Evolutionary conservation across 352 stramenopile species (phyloP).

Genomic region (Pythium plurisporium): DNA sequence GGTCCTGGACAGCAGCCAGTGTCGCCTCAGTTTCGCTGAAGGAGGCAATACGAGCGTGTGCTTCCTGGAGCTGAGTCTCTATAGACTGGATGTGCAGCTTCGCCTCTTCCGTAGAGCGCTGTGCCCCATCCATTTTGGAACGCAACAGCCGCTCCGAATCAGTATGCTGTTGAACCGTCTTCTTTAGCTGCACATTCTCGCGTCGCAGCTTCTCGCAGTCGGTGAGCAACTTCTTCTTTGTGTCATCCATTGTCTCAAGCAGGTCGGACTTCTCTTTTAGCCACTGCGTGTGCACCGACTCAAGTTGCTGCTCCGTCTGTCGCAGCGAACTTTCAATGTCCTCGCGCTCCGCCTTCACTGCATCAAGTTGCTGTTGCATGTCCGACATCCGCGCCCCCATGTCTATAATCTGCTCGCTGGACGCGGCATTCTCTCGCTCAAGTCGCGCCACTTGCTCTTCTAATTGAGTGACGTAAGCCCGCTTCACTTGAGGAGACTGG

Average conservation of each 20-base stretch:
- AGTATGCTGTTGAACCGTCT: slow-evolving; percentile 13
- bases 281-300: slow-evolving; percentile 51
- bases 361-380: slow-evolving; percentile 38
- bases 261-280: slow-evolving; percentile 55
- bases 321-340: slow-evolving; percentile 42
- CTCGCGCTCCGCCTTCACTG: slow-evolving; percentile 34
- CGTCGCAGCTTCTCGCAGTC: slow-evolving; percentile 41
- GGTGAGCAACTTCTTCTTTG: slow-evolving; percentile 24
- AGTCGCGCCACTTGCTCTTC: slow-evolving; percentile 32
- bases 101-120: slow-evolving; percentile 19
- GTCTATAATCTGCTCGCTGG: slow-evolving; percentile 19
- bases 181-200: slow-evolving; percentile 39
- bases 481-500: neutral
- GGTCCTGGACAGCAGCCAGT: slow-evolving; percentile 30
- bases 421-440: slow-evolving; percentile 28
- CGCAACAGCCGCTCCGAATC: slow-evolving; percentile 37
- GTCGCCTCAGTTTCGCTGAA: slow-evolving; percentile 37
- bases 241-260: slow-evolving; percentile 33
- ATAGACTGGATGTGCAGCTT: slow-evolving; percentile 30
- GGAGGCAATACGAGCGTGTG: slow-evolving; percentile 21
- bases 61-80: slow-evolving; percentile 31
- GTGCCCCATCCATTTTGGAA: slow-evolving; percentile 23
- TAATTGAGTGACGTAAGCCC: slow-evolving; percentile 15
- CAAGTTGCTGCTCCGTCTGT: slow-evolving; percentile 49
- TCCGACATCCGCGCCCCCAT: slow-evolving; percentile 31